These are phyloP conservation scores for Phaffia australis DNA, from an alignment of 768 basidiomycete genomes.

Conservation along the genomic window DNA sequence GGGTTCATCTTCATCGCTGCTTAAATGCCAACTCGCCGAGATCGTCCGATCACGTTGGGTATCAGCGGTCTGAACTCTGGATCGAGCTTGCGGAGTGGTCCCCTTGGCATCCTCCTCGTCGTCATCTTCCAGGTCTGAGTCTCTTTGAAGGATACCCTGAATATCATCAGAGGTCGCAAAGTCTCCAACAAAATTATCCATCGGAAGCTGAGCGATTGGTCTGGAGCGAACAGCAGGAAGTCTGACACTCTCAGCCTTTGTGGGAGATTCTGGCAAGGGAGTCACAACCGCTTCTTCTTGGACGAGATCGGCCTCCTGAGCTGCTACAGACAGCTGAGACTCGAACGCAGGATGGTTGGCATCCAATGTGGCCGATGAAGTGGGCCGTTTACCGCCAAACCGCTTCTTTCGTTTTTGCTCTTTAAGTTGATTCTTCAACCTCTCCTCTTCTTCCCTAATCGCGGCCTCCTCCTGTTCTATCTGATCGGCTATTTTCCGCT, in stretches of 20 bases:
- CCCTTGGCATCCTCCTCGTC: not conserved
- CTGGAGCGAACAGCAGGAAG: not conserved
- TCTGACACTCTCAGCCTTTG: constrained; percentile 1
- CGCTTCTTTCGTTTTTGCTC: constrained; percentile 9
- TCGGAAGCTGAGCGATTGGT: not conserved
- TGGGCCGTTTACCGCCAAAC: no score
- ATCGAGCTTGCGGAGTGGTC: not conserved
- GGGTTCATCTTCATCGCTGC: no score
- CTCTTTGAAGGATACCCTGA: not conserved
- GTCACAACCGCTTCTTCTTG: not conserved
- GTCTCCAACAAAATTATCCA: constrained; percentile 1
- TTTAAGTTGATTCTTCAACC: not conserved
- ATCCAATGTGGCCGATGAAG: not conserved
- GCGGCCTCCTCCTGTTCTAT: not conserved
- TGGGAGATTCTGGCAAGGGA: not conserved
- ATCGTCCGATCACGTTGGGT: no score
- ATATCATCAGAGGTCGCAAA: not conserved
- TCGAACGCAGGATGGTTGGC: constrained; percentile 1
- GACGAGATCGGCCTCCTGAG: not conserved
- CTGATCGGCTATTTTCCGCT: constrained; percentile 17
- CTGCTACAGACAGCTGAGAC: not conserved
- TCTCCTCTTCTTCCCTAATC: constrained; percentile 10
- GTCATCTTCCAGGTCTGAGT: not conserved
- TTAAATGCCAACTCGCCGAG: no score
- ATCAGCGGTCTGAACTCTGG: no score